Evolutionary conservation across 139 green algal genomes (phyloP).

Genomic region (Dunaliella primolecta): DNA sequence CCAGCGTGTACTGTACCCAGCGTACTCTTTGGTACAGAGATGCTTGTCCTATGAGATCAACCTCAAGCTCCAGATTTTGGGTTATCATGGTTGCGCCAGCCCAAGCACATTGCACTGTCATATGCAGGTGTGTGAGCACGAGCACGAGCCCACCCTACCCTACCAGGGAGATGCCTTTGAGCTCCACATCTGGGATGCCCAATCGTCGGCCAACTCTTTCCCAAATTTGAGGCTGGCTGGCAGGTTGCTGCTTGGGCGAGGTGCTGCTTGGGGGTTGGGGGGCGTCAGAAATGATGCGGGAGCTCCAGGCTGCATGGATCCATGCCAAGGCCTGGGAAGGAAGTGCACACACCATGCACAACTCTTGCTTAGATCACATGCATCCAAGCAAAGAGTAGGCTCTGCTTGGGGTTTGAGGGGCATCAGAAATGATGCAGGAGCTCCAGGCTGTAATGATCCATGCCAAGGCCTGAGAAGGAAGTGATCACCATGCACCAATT

Average conservation of each 20-base stretch:
- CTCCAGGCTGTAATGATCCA: not conserved
- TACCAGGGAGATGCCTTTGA: not conserved
- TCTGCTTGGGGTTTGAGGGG: not conserved
- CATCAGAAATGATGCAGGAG: not conserved
- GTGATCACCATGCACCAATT: no score
- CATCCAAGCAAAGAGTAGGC: no score
- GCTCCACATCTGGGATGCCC: constrained; percentile 6
- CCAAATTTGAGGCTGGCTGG: not conserved
- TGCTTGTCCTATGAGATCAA: no score
- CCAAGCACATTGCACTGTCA: no score
- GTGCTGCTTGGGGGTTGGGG: not conserved
- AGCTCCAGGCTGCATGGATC: not conserved
- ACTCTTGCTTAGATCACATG: no score
- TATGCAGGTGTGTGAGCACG: no score
- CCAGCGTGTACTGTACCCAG: no score
- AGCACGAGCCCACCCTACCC: no score
- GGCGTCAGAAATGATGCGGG: not conserved
- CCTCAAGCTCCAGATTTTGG: no score
- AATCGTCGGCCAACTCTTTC: not conserved
- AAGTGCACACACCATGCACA: no score
- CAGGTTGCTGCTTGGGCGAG: not conserved
- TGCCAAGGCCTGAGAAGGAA: not conserved
- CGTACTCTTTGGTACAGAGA: no score
- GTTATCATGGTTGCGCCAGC: no score
- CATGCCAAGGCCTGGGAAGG: not conserved